A percentile compares a stretch with the other conserved stretches of the same genome.
phyloP scores from a whole-genome alignment of 2,329 filamentous ascomycete genomes.

The Trichophyton equinum region DNA sequence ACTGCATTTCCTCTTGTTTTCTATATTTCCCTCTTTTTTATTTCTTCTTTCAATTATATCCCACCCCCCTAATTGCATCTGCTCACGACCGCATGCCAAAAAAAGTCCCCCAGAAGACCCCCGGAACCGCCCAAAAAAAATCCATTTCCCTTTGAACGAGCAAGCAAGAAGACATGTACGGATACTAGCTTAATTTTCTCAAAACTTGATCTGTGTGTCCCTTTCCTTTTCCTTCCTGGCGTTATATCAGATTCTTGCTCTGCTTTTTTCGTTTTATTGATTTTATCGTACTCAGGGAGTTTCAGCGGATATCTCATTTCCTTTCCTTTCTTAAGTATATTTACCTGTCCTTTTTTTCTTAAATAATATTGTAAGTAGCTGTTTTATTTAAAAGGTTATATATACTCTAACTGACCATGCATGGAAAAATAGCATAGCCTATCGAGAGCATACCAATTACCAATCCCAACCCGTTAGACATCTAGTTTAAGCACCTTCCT shows the following conservation, averaged over 20 bases:
- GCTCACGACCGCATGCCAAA: neutral
- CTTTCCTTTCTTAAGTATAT: no score
- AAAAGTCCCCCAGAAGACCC: no score
- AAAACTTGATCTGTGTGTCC: neutral
- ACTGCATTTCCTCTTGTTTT: neutral
- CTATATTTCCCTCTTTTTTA: neutral
- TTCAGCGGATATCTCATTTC: no score
- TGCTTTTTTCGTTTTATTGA: no score
- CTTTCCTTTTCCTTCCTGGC: constrained; percentile 7
- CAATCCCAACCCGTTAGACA: no score
- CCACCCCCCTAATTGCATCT: neutral
- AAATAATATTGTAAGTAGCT: no score
- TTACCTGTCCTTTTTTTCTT: no score
- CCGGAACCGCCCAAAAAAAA: neutral
- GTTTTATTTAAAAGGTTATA: no score
- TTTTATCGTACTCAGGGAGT: no score
- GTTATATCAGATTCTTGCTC: neutral
- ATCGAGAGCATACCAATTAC: no score
- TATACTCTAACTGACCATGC: no score
- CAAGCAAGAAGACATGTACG: neutral
- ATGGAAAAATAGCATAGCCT: no score
- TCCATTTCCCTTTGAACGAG: neutral
- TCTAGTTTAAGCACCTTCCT: neutral
- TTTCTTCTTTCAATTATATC: neutral
- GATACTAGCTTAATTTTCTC: constrained; percentile 1